phyloP scores from a whole-genome alignment of 163 green algal species.

The Scenedesmus sp. region DNA sequence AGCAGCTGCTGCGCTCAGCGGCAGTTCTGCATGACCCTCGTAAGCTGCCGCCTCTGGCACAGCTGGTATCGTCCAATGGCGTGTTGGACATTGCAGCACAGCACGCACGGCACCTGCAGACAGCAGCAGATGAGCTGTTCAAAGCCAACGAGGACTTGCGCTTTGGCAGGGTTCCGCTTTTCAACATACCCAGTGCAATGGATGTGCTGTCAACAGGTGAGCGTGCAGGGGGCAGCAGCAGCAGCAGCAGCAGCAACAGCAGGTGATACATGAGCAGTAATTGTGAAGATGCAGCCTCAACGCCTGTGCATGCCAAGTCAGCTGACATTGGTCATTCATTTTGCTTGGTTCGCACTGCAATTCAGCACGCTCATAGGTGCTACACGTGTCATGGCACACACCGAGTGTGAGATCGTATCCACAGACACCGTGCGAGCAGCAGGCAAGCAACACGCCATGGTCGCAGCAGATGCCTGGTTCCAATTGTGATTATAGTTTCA shows the following conservation, averaged over 20 bases:
- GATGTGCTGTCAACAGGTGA: constrained; percentile 71
- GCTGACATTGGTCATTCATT: not conserved
- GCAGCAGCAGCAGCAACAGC: not conserved
- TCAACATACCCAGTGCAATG: constrained; percentile 68
- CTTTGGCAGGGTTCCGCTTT: constrained; percentile 57
- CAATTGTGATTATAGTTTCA: not conserved
- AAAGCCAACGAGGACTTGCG: constrained; percentile 39
- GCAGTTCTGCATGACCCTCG: constrained; percentile 61
- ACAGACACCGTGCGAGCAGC: too few species aligned
- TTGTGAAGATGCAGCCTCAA: not conserved
- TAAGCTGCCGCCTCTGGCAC: constrained; percentile 44
- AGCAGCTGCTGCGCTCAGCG: constrained; percentile 67
- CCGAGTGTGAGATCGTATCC: too few species aligned
- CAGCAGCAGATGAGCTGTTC: constrained; percentile 60
- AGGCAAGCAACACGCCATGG: not conserved
- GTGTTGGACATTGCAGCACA: constrained; percentile 60
- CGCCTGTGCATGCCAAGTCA: not conserved
- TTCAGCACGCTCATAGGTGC: not conserved
- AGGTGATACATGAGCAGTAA: not conserved
- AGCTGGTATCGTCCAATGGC: not conserved
- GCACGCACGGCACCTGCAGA: constrained; percentile 61
- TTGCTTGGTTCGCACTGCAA: not conserved
- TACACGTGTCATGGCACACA: not conserved
- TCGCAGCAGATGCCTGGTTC: not conserved
- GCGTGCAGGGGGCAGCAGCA: not conserved